A percentile compares a stretch with the other conserved stretches of the same genome.
phyloP scores from a whole-genome alignment of 345 rosid species.

The Lumnitzera littorea region DNA sequence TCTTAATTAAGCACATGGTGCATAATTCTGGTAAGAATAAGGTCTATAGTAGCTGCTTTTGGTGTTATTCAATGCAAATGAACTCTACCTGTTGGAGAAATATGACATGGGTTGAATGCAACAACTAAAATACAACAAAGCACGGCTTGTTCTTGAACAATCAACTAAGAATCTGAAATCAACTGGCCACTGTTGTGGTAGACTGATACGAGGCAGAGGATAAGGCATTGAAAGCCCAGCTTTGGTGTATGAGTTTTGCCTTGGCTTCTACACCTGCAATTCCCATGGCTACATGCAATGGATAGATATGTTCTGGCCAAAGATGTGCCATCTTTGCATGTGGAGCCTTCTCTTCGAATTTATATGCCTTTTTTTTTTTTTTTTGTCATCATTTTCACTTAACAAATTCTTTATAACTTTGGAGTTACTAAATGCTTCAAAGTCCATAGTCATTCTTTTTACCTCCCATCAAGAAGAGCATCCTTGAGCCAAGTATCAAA shows the following conservation, averaged over 20 bases:
- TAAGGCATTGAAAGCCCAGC: conserved; percentile 64
- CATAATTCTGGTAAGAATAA: too few relatives aligned
- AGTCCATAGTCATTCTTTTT: neutral
- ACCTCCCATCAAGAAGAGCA: conserved; percentile 84
- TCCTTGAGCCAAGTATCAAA: conserved; percentile 87
- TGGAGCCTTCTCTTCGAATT: conserved; percentile 56
- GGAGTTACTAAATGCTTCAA: neutral
- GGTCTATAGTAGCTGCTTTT: too few relatives aligned
- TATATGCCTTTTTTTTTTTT: conserved; percentile 6
- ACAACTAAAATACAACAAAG: neutral
- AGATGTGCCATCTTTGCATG: conserved; percentile 80
- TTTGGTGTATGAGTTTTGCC: conserved; percentile 66
- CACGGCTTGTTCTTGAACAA: too few relatives aligned
- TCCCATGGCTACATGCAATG: conserved; percentile 87
- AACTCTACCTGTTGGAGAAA: too few relatives aligned
- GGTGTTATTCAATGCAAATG: too few relatives aligned
- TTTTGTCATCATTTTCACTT: neutral
- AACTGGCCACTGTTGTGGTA: conserved; percentile 14
- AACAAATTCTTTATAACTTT: neutral
- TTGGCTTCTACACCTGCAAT: conserved; percentile 64
- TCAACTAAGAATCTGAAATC: neutral
- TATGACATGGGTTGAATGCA: neutral
- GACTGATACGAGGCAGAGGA: conserved; percentile 83
- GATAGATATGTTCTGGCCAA: conserved; percentile 79
- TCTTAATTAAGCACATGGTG: too few relatives aligned